Base-by-base conservation (phyloP, 495 filamentous ascomycete genomes). In the Pyrenopolyporus hunteri region DNA sequence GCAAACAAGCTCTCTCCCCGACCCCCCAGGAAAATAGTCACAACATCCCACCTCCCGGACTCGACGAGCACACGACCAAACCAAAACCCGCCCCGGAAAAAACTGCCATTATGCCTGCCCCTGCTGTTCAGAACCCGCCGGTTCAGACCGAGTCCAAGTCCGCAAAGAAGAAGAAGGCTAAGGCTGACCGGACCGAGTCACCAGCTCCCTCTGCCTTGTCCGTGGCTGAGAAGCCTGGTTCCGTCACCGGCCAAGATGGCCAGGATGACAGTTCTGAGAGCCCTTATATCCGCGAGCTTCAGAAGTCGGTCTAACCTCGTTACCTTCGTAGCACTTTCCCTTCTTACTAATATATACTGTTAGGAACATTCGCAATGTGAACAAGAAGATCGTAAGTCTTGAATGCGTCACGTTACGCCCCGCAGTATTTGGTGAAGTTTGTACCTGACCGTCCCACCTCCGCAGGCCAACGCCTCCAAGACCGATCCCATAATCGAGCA, bases 321-420 rank as follows among this genome's bases (percentile, higher is more conserved):
- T 8, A 14, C 32, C 1, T 19, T 16, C 25, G 42, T 25, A 28
- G 46, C 19, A 26, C 25, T 16, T 2, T 33, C 11, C 16, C 20
- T 39, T 58, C 11, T 23, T 48, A 25, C 69, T 78, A 45, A 75
- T 64, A 14, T 10, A n/a, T 33, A 37, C 28, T 23, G 47, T 20
- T 68, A 96, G 91, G 81, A 87, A 79, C 74, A 86, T 96, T 67
- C 92, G 93, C 69, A 93, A 90, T 70, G 74, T 90, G 42, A 83
- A 83, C 72, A 97, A 97, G 81, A 95, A 94, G 77, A 82, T 96
- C 63, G 90, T 94, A 78, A 74, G 90, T 80, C 2, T 48, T 40
- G 4, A 35, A 46, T 52, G 35, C 42, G 32, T 25, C 50, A 42
- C 37, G 28, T 42, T 6, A 7, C 6, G 6, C 16, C 17, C 33